phyloP scores from a whole-genome alignment of 441 rosid genomes.

The Pelargonium cotyledonis region DNA sequence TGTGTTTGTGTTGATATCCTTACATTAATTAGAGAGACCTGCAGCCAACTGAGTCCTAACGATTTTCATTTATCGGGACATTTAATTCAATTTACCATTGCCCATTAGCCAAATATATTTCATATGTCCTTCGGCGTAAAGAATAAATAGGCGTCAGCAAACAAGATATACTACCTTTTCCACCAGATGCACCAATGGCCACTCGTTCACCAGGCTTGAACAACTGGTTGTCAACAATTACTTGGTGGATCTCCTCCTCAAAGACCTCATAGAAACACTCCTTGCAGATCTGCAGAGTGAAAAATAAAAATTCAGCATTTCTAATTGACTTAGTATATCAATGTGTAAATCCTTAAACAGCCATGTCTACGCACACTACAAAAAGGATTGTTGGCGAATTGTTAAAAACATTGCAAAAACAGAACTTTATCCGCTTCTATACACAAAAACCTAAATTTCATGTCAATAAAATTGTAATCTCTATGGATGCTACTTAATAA shows the following conservation, averaged over 20 bases:
- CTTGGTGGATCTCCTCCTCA: conserved; percentile 84
- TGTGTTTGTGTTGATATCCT: too few species aligned
- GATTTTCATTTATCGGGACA: too few species aligned
- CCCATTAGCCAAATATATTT: too few species aligned
- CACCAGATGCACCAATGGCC: conserved; percentile 86
- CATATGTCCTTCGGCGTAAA: too few species aligned
- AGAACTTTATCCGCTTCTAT: not conserved
- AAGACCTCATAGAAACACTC: conserved; percentile 79
- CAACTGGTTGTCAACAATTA: conserved; percentile 48
- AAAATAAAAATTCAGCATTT: not conserved
- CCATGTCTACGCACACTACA: not conserved
- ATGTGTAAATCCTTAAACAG: not conserved
- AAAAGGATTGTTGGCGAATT: too few species aligned
- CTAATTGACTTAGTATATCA: not conserved
- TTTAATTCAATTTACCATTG: too few species aligned
- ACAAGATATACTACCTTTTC: conserved; percentile 48
- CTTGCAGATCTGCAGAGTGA: conserved; percentile 56
- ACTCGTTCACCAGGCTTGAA: conserved; percentile 76
- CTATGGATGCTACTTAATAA: too few species aligned
- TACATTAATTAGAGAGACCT: too few species aligned
- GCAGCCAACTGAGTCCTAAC: too few species aligned
- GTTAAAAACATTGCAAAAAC: not conserved
- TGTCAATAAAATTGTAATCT: not conserved
- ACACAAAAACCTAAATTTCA: not conserved
- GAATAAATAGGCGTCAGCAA: not conserved